These are phyloP conservation scores for Hygrocybe punicea DNA, from an alignment of 768 basidiomycete genomes.

Conservation along the genomic window DNA sequence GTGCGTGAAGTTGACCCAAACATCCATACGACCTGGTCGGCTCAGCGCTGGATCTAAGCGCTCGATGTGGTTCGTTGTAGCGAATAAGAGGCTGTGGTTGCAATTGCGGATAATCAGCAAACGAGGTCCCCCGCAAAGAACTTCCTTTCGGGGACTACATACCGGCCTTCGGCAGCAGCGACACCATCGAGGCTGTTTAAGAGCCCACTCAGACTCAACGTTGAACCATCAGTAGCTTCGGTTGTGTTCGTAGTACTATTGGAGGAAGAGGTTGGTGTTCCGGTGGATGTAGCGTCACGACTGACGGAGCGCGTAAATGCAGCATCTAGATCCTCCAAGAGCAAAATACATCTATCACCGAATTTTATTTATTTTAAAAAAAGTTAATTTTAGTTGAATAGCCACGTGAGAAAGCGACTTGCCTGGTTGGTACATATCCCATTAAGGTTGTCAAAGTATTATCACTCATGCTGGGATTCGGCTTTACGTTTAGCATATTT, in stretches of 20 bases:
- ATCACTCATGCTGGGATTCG: constrained; percentile 71
- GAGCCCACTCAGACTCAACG: constrained; percentile 79
- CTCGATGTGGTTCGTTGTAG: constrained; percentile 92
- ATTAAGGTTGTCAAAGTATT: constrained; percentile 83
- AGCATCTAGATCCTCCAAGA: constrained; percentile 91
- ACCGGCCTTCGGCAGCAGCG: constrained; percentile 84
- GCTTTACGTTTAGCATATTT: constrained; percentile 17
- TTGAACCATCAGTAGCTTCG: constrained; percentile 69
- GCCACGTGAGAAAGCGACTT: no score
- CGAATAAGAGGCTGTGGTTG: constrained; percentile 67
- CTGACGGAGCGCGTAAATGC: constrained; percentile 85
- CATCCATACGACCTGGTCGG: constrained; percentile 87
- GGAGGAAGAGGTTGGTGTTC: constrained; percentile 54
- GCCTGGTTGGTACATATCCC: constrained; percentile 86
- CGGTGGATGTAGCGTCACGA: constrained; percentile 78
- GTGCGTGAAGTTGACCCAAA: constrained; percentile 89
- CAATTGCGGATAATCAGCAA: constrained; percentile 14
- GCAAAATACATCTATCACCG: constrained; percentile 71
- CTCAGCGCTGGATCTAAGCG: constrained; percentile 86
- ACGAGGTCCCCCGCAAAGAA: not conserved
- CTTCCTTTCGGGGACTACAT: constrained; percentile 32
- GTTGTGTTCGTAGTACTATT: constrained; percentile 39
- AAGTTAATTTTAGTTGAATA: not conserved
- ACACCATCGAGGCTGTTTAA: constrained; percentile 85
- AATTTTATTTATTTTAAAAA: constrained; percentile 15